Conservation (phyloP, 1,139 yeast species). For the Casaregolazyma suthepensis region DNA sequence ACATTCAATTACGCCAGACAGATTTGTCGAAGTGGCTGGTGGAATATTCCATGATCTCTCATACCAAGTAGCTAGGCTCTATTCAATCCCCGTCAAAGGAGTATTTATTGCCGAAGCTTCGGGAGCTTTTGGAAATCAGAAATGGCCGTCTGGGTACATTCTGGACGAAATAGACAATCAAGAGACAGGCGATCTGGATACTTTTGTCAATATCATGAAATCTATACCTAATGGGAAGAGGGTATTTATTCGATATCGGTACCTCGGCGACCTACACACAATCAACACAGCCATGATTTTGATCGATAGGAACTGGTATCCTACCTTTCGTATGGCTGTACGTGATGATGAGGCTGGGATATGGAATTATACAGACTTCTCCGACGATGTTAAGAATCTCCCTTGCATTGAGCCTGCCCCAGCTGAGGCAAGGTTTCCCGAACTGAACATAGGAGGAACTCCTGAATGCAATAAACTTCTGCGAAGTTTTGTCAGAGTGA, state of each 20-base stretch:
- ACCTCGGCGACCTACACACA: slow-evolving; percentile 74
- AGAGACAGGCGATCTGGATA: slow-evolving; percentile 65
- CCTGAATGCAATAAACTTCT: slow-evolving; percentile 46
- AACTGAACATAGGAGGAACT: slow-evolving; percentile 57
- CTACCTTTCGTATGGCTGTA: slow-evolving; percentile 62
- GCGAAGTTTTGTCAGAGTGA: slow-evolving; percentile 61
- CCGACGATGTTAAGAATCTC: slow-evolving; percentile 23
- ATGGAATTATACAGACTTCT: slow-evolving; percentile 72
- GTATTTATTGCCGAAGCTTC: slow-evolving; percentile 74
- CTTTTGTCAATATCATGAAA: slow-evolving; percentile 73
- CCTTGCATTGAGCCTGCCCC: slow-evolving; percentile 41
- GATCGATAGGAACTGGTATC: slow-evolving; percentile 82
- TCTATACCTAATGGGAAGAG: slow-evolving; percentile 68
- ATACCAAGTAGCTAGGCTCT: slow-evolving; percentile 82
- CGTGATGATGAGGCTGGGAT: slow-evolving; percentile 79
- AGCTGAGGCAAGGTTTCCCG: slow-evolving; percentile 63
- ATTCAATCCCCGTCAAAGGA: slow-evolving; percentile 78
- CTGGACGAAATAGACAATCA: slow-evolving; percentile 71
- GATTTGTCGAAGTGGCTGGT: slow-evolving; percentile 79
- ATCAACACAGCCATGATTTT: slow-evolving; percentile 53
- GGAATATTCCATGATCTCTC: slow-evolving; percentile 80
- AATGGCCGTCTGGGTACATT: slow-evolving; percentile 55
- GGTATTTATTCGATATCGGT: slow-evolving; percentile 68
- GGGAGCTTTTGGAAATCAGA: slow-evolving; percentile 60
- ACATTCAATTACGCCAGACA: slow-evolving; percentile 75